phyloP scores from a whole-genome alignment of 768 basidiomycete species.

The Rhodotorula kratochvilovae region DNA sequence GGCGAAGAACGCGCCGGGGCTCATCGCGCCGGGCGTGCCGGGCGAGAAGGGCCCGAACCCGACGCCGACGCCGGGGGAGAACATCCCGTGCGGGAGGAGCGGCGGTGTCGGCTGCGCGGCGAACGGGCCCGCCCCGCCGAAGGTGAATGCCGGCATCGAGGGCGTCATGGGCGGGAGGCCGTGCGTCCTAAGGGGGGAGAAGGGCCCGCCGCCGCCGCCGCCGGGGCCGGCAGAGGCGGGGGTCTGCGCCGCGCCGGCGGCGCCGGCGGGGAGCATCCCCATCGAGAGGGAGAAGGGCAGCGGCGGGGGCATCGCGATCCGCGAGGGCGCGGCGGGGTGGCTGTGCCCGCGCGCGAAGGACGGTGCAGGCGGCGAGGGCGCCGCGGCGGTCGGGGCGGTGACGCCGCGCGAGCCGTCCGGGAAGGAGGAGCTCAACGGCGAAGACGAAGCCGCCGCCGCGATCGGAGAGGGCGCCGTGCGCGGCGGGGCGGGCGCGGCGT shows the following conservation, averaged over 20 bases:
- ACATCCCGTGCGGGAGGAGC: constrained; percentile 50
- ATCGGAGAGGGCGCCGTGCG: no score
- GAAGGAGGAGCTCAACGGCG: neutral
- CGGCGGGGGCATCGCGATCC: constrained; percentile 50
- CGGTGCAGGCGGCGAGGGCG: neutral
- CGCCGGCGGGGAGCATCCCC: neutral
- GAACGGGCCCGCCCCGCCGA: constrained; percentile 53
- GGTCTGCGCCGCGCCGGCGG: neutral
- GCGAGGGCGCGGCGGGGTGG: constrained; percentile 44
- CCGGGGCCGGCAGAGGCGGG: neutral
- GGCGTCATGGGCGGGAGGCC: constrained; percentile 92
- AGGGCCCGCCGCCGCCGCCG: neutral
- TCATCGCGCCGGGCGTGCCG: neutral
- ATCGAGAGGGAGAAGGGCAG: constrained; percentile 29
- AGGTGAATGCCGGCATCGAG: constrained; percentile 91
- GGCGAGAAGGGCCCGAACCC: constrained; percentile 37
- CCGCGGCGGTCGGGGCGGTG: neutral
- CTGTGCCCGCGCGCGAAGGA: neutral
- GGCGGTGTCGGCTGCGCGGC: constrained; percentile 50
- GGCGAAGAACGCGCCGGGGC: neutral
- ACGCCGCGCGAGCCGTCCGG: neutral
- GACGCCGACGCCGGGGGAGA: constrained; percentile 56
- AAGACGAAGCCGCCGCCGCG: neutral
- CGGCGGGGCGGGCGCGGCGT: no score
- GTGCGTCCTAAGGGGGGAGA: constrained; percentile 47